A percentile compares a stretch with the other conserved stretches of the same genome.
These are phyloP conservation scores for Debaryomycetaceae sp. DNA, from an alignment of 1,139 yeast genomes.

Conservation along the genomic window DNA sequence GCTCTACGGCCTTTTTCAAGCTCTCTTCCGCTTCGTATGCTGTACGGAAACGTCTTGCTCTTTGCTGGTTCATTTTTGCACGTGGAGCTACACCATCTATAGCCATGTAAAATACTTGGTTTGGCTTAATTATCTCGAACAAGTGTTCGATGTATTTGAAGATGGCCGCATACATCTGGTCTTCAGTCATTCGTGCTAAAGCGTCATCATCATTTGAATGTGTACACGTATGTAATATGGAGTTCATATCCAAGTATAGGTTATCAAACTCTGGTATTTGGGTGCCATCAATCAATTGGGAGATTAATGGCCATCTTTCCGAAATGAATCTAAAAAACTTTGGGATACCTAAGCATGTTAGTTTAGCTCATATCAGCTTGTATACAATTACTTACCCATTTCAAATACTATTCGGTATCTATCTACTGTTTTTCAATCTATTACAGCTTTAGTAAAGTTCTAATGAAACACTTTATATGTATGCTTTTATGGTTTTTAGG, in stretches of 20 bases:
- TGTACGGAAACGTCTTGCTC: constrained; percentile 92
- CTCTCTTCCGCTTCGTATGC: constrained; percentile 90
- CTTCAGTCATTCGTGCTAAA: constrained; percentile 70
- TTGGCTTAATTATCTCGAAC: constrained; percentile 82
- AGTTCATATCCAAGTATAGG: constrained; percentile 93
- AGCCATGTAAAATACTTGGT: constrained; percentile 86
- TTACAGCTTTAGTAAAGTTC: background rate
- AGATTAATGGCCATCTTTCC: constrained; percentile 97
- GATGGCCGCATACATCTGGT: constrained; percentile 89
- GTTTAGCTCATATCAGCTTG: background rate
- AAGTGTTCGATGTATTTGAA: constrained; percentile 93
- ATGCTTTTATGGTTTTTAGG: background rate
- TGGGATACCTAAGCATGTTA: constrained; percentile 71
- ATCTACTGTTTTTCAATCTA: background rate
- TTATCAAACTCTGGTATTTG: constrained; percentile 95
- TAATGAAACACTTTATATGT: background rate
- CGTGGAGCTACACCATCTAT: constrained; percentile 99
- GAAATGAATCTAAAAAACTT: constrained; percentile 95
- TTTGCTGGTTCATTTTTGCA: constrained; percentile 98
- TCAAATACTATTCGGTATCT: background rate
- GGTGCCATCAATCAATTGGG: constrained; percentile 79
- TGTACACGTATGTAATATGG: constrained; percentile 91
- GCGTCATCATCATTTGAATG: constrained; percentile 70
- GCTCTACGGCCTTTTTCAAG: constrained; percentile 57
- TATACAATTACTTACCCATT: background rate